Evolutionary conservation across 495 filamentous ascomycete genomes (phyloP), one percentile per base, ranked within the genome.

Genomic region (Penicillium herquei): DNA sequence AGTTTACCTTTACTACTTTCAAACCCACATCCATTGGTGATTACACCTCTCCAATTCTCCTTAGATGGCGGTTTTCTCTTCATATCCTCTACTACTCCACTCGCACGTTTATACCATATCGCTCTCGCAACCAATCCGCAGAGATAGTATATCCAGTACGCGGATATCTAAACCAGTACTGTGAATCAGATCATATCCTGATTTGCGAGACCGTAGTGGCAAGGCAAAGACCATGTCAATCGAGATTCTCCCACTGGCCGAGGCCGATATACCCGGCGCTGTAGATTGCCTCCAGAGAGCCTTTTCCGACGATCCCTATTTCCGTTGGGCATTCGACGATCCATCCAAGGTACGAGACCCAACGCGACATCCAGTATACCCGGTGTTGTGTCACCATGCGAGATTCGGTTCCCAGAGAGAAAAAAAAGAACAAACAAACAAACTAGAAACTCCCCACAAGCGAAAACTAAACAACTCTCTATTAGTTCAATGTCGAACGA

Each of bases 301-400:
- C 14, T 88, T 89, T 68, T 75, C 76, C 8, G 76, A 85, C 17
- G 86, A 88, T 60, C 85, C 85, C 13, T 87, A 85, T 61, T 85
- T 83, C 65, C 70, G 73, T 10, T 88, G 84, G 84, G 69, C 82
- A 10, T 86, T 82, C 63, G 55, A 74, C 34, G 77, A 79, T 66
- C 78, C 70, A 57, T 67, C 69, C 55, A 81, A 80, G 67, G 83
- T 79, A 73, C 54, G 67, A 54, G n/a, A 26, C 51, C 32, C 50
- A 54, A 52, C 39, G 39, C 39, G 44, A 55, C 37, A 51, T 34
- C 48, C 21, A 26, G 21, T 26, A 26, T 26, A 26, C 21, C 14
- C n/a, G 41, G 14, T 43, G 41, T 8, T 16, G 21, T n/a, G 21
- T 18, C 41, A n/a, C 41, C 41, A 43, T 43, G 41, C 14, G 21